Percentiles rank a stretch among this genome's conserved stretches.
Evolutionary conservation across 2,329 filamentous ascomycete species (phyloP).

Genomic region (Seiridium cupressi): DNA sequence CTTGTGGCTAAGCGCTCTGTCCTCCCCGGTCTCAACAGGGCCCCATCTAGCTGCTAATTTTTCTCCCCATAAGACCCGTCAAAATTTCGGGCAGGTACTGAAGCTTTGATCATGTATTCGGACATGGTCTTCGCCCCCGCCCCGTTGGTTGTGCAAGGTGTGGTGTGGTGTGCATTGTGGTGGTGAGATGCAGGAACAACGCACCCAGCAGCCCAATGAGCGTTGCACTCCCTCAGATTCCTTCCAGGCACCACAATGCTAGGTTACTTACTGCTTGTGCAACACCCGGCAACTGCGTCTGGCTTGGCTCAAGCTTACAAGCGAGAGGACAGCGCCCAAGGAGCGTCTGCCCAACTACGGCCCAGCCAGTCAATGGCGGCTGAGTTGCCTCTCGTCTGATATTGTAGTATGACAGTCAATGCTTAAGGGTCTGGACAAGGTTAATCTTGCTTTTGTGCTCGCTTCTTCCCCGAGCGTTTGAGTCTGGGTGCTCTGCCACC

Average conservation of each 20-base stretch:
- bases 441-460: not conserved
- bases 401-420: not conserved
- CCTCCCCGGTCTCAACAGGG: not conserved
- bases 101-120: not conserved
- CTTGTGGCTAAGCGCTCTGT: not conserved
- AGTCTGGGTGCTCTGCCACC: not conserved
- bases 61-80: not conserved
- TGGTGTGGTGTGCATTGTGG: not conserved
- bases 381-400: constrained; percentile 1
- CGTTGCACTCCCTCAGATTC: not conserved
- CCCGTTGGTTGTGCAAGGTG: not conserved
- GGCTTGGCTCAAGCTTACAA: not conserved
- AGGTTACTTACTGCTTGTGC: not conserved
- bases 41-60: not conserved
- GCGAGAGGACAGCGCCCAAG: not conserved
- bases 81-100: not conserved
- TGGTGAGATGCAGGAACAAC: not conserved
- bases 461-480: not conserved
- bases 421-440: not conserved
- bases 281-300: not conserved
- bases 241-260: not conserved
- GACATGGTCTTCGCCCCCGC: not conserved
- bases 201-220: not conserved
- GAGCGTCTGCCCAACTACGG: not conserved
- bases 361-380: not conserved